These are phyloP conservation scores for Hypholoma fasciculare DNA, from an alignment of 768 basidiomycete genomes.

Conservation along the genomic window DNA sequence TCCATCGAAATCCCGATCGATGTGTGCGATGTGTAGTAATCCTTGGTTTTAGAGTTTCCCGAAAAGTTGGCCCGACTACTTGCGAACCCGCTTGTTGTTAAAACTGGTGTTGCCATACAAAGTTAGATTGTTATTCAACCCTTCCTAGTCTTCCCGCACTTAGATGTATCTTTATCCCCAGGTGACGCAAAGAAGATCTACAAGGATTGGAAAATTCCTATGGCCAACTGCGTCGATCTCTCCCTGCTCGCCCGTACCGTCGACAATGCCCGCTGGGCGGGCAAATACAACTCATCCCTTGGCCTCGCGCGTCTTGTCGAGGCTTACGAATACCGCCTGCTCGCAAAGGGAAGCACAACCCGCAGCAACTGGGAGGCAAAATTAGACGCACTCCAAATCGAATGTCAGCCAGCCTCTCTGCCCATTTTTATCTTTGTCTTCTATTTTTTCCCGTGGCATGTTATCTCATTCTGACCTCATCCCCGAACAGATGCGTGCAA, in stretches of 20 bases:
- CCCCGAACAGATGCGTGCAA: constrained; percentile 60
- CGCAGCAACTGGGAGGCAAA: constrained; percentile 69
- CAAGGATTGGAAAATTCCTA: constrained; percentile 43
- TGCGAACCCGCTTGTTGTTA: constrained; percentile 50
- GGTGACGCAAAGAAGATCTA: constrained; percentile 71
- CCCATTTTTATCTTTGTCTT: constrained; percentile 2
- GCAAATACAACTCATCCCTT: constrained; percentile 57
- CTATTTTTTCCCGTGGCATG: constrained; percentile 1
- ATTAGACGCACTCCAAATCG: constrained; percentile 47
- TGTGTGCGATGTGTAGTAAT: constrained; percentile 2
- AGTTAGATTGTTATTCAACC: constrained; percentile 34
- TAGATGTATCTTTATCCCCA: constrained; percentile 26
- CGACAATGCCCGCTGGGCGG: constrained; percentile 74
- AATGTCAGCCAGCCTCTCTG: constrained; percentile 48
- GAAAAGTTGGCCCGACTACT: constrained; percentile 51
- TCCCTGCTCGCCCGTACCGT: constrained; percentile 67
- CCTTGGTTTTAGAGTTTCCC: constrained; percentile 48
- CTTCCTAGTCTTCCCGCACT: constrained; percentile 8
- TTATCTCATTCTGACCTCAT: not conserved
- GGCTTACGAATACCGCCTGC: constrained; percentile 49
- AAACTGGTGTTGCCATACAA: constrained; percentile 77
- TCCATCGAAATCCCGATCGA: not conserved
- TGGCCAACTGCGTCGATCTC: constrained; percentile 65
- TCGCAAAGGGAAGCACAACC: constrained; percentile 61
- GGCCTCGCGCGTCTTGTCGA: constrained; percentile 69